These are phyloP conservation scores for Mycena galopus DNA, from an alignment of 768 basidiomycete genomes.

Conservation along the genomic window DNA sequence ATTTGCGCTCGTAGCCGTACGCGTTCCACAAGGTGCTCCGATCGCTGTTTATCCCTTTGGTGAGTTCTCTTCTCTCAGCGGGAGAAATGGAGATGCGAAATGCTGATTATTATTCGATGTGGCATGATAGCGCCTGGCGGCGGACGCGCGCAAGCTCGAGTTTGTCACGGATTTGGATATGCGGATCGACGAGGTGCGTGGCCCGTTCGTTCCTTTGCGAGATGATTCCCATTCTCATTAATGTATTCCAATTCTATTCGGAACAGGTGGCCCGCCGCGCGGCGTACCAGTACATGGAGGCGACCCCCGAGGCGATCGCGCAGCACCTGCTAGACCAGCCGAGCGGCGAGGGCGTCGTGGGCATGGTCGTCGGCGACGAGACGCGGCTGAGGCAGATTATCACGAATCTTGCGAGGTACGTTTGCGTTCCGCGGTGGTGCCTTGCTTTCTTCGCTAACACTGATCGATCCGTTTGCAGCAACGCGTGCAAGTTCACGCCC, in stretches of 20 bases:
- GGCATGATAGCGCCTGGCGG: constrained; percentile 55
- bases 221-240: not conserved
- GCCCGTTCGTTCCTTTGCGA: not conserved
- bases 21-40: constrained; percentile 72
- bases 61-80: not conserved
- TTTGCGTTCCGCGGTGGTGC: not conserved
- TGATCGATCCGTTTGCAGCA: constrained; percentile 44
- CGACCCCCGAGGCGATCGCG: constrained; percentile 48
- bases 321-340: constrained; percentile 47
- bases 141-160: constrained; percentile 69
- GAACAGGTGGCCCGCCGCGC: constrained; percentile 58
- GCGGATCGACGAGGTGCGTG: constrained; percentile 61
- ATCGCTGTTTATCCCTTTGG: constrained; percentile 68
- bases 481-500: constrained; percentile 75
- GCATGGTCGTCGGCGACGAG: constrained; percentile 77
- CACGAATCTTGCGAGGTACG: constrained; percentile 75
- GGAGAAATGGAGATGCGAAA: not conserved
- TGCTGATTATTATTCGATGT: not conserved
- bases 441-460: not conserved
- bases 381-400: constrained; percentile 75
- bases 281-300: constrained; percentile 58
- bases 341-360: constrained; percentile 51
- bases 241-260: not conserved
- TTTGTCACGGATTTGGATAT: constrained; percentile 69
- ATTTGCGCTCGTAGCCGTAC: constrained; percentile 57